Evolutionary conservation across 352 stramenopile genomes (phyloP), one percentile per base, ranked within the genome.

Genomic region (Globisporangium perplexum): DNA sequence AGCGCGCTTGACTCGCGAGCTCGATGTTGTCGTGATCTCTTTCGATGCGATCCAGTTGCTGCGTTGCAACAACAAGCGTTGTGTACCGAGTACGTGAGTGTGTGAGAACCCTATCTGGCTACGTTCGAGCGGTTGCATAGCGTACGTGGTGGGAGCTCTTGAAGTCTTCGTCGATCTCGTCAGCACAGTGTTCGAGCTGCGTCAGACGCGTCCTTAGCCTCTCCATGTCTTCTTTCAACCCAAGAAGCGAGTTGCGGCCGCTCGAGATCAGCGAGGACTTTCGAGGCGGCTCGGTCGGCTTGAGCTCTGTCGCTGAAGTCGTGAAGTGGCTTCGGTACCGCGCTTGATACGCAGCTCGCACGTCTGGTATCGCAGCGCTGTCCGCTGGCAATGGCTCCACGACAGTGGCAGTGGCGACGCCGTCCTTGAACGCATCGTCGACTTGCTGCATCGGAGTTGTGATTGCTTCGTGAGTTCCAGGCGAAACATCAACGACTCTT

Each of bases 131-230:
- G 10, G 22, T 22, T 42, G 14, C 2, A 24, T 11, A 23, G 10
- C 24, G 42, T 57, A 65, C 62, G 49, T 78, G 64, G 43, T 78
- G 66, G 0, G 72, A 74, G 28, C 59, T 47, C 48, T 76, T 81
- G 17, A 86, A 88, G 17, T 86, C 71, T 1, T 85, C 61, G 31
- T 86, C 74, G 10, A 88, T 83, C 18, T 69, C 64, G 33, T 74
- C 61, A 1, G 77, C 77, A 41, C 61, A 75, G 14, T 54, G 66
- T 44, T 88, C 74, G 28, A 88, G 68, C 23, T 65, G 68, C 17
- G 45, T 38, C 23, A 88, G 57, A 11, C 74, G 75, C n/a, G 63
- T 58, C 30, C 67, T 79, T 61, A 86, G 75, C 41, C 59, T 54
- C 39, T 77, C 62, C 71, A 86, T 82, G 23, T 81, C 69, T 26